Percentiles rank a stretch among this genome's conserved stretches.
Evolutionary conservation across 1,139 yeast species (phyloP).

Genomic region (Scheffersomyces quercinus): DNA sequence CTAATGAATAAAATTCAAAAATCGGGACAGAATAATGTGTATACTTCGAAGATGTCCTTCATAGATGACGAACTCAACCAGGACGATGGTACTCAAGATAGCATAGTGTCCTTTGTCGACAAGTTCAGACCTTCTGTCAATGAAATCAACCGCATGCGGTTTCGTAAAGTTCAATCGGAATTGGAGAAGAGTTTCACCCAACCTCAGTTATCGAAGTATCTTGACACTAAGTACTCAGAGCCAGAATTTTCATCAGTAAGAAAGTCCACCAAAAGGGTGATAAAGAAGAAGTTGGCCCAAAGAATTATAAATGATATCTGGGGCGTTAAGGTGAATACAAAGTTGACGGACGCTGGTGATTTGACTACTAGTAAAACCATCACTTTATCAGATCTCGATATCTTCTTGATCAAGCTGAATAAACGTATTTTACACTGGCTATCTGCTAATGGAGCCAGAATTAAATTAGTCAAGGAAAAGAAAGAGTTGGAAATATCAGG

Average conservation of each 20-base stretch:
- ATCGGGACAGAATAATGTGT: background rate
- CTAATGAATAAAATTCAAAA: background rate
- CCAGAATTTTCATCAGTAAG: slow-evolving; percentile 7
- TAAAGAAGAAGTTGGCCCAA: slow-evolving; percentile 13
- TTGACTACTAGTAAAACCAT: slow-evolving; percentile 38
- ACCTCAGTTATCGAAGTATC: slow-evolving; percentile 12
- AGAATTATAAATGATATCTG: slow-evolving; percentile 39
- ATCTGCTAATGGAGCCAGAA: slow-evolving; percentile 56
- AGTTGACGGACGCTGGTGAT: slow-evolving; percentile 37
- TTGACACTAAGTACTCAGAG: slow-evolving; percentile 8
- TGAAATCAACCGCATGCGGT: slow-evolving; percentile 11
- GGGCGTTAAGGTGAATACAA: slow-evolving; percentile 32
- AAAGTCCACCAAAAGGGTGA: slow-evolving; percentile 15
- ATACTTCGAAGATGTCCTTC: background rate
- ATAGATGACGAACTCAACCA: background rate
- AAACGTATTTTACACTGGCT: slow-evolving; percentile 51
- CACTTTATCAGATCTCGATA: slow-evolving; percentile 41
- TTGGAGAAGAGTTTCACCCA: slow-evolving; percentile 13
- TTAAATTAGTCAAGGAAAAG: slow-evolving; percentile 34
- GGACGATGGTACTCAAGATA: background rate
- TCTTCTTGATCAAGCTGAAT: slow-evolving; percentile 50
- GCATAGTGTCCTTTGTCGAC: slow-evolving; percentile 9
- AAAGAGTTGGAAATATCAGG: slow-evolving; percentile 27
- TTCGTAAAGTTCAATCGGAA: slow-evolving; percentile 12
- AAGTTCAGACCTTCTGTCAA: slow-evolving; percentile 10